A percentile compares a stretch with the other conserved stretches of the same genome.
Evolutionary conservation across 352 stramenopile species (phyloP).

Genomic region (Globisporangium paroecandrum): DNA sequence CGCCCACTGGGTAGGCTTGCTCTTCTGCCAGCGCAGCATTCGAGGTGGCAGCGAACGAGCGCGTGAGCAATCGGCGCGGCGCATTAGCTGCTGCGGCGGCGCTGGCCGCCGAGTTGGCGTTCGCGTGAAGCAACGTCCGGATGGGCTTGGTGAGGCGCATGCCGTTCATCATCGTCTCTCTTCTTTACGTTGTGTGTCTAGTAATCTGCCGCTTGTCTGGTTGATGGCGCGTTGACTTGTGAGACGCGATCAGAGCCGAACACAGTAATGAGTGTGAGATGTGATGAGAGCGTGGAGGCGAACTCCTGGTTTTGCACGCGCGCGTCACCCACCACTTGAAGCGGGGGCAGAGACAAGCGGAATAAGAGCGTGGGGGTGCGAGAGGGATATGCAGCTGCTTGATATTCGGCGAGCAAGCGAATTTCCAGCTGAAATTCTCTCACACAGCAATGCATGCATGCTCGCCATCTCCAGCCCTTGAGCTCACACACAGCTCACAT

Average conservation of each 20-base stretch:
- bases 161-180: background rate
- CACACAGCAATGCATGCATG: too few species aligned
- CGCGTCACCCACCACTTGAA: conserved; percentile 22
- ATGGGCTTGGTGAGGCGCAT: conserved; percentile 18
- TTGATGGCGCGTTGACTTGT: conserved; percentile 14
- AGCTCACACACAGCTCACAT: too few species aligned
- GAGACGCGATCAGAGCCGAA: background rate
- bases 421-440: too few species aligned
- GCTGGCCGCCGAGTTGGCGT: background rate
- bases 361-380: background rate
- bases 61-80: background rate
- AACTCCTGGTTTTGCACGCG: conserved; percentile 17
- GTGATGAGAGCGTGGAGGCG: background rate
- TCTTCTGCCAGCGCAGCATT: background rate
- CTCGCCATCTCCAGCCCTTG: too few species aligned
- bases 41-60: background rate
- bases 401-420: too few species aligned
- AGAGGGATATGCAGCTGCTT: background rate
- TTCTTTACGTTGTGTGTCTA: background rate
- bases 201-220: conserved; percentile 1
- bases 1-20: background rate
- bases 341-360: conserved; percentile 2
- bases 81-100: background rate
- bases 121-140: conserved; percentile 8
- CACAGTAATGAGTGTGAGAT: background rate